These are phyloP conservation scores for Citrullus mucosospermus DNA, from an alignment of 306 rosid species.

Conservation along the genomic window DNA sequence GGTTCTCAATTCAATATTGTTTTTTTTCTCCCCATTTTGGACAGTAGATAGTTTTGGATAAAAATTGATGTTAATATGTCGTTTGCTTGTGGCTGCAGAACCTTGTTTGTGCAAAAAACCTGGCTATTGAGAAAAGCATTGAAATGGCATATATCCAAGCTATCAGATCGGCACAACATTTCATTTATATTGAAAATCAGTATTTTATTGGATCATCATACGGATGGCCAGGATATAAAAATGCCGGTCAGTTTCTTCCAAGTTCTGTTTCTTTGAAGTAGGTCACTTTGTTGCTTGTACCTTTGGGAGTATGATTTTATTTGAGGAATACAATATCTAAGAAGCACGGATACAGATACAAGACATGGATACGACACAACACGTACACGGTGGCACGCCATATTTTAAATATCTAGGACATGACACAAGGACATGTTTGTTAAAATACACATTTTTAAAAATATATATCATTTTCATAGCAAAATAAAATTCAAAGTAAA, in stretches of 20 bases:
- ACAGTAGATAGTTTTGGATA: background rate
- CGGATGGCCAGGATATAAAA: slow-evolving; percentile 72
- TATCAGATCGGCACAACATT: slow-evolving; percentile 92
- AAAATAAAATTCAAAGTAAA: no score
- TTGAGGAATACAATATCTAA: background rate
- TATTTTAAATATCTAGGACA: no score
- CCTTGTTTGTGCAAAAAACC: slow-evolving; percentile 59
- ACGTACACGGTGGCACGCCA: no score
- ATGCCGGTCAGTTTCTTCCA: slow-evolving; percentile 51
- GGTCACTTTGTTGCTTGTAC: background rate
- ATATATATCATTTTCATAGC: no score
- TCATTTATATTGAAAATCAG: slow-evolving; percentile 87
- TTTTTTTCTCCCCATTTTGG: slow-evolving; percentile 1
- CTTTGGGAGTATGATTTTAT: background rate
- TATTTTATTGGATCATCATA: slow-evolving; percentile 89
- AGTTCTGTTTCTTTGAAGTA: background rate
- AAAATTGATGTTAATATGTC: slow-evolving; percentile 5
- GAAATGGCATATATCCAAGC: slow-evolving; percentile 88
- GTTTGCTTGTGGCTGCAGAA: slow-evolving; percentile 44
- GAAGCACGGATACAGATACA: no score
- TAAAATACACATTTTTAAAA: no score
- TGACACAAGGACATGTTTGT: no score
- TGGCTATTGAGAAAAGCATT: slow-evolving; percentile 79
- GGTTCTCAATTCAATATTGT: slow-evolving; percentile 24
- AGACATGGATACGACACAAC: no score